Evolutionary conservation across 2,329 filamentous ascomycete species (phyloP), one percentile per base, ranked within the genome.

Genomic region (Cadophora gregata): DNA sequence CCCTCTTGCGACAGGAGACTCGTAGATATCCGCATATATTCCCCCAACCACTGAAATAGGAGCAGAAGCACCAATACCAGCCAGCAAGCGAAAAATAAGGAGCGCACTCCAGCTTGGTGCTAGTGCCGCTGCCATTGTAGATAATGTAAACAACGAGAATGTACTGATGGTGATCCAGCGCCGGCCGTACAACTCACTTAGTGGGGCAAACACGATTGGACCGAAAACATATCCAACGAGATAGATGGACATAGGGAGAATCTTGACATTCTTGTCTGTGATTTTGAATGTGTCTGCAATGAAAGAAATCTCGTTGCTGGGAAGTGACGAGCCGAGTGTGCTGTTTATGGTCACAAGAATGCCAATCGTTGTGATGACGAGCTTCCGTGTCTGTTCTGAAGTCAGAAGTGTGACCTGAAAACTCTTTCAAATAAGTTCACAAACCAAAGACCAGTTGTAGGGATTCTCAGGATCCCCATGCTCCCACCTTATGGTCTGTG

Each of bases 1-100:
- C 2, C 87, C 88, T 29, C 87, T 79, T 1, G 80, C 79, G 33
- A 80, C 75, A 0, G 84, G 80, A 42, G 86, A 80, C 59, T 81
- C 80, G 72, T 86, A 90, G 9, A 90, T 81, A 75, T 91, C 89
- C 12, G 89, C 88, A 70, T 89, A 82, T 14, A 90, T 85, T 0
- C 85, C 87, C 38, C 75, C 85, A 72, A 89, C 86, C 9, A 90
- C 83, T 27, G 85, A 84, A 42, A 91, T 86, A 0, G 86, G 85
- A 0, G 84, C 81, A 64, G 83, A 85, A 7, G 84, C 86, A 67
- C 83, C 83, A 2, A 82, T 76, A 6, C 86, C 86, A 2, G 80
- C 78, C 27, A 87, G 75, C 50, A 88, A 81, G 14, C 86, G 80
- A 70, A 88, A 87, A 24, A 86, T 75, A 19, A 88, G 80, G 14